Evolutionary conservation across 352 stramenopile species (phyloP).

Genomic region (Phytophthora chlamydospora): DNA sequence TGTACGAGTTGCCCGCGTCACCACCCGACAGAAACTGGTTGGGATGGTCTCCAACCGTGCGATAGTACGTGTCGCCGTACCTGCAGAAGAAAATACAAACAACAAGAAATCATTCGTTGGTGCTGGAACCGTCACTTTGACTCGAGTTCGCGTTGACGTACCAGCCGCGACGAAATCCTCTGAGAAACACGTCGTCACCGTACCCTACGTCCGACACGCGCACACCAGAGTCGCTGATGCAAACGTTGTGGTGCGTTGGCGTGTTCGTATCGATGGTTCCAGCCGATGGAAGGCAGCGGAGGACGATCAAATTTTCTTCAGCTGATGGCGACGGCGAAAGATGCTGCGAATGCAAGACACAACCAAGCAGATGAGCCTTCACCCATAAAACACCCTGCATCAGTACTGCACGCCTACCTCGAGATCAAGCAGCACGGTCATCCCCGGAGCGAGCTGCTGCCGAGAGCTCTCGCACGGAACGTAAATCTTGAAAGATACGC

Average conservation of each 20-base stretch:
- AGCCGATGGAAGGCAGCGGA: constrained; percentile 7
- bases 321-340: constrained; percentile 16
- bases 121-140: too few relatives aligned
- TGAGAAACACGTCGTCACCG: constrained; percentile 16
- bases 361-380: background rate
- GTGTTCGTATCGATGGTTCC: constrained; percentile 6
- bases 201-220: constrained; percentile 15
- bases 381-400: background rate
- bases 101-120: too few relatives aligned
- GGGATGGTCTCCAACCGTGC: constrained; percentile 12
- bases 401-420: constrained; percentile 9
- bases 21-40: constrained; percentile 12
- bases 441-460: constrained; percentile 16
- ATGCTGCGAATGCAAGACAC: constrained; percentile 1
- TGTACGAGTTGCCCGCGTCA: constrained; percentile 1
- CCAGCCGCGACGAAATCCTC: constrained; percentile 26
- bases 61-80: constrained; percentile 4
- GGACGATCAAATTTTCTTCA: constrained; percentile 10
- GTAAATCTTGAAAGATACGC: constrained; percentile 11
- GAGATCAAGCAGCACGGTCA: constrained; percentile 15
- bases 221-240: constrained; percentile 9
- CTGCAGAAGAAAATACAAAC: too few relatives aligned
- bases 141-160: background rate
- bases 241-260: constrained; percentile 1
- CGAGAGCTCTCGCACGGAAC: constrained; percentile 4